A percentile compares a stretch with the other conserved stretches of the same genome.
Conservation (phyloP, 2,329 filamentous ascomycete species). For the Colletotrichum musicola region DNA sequence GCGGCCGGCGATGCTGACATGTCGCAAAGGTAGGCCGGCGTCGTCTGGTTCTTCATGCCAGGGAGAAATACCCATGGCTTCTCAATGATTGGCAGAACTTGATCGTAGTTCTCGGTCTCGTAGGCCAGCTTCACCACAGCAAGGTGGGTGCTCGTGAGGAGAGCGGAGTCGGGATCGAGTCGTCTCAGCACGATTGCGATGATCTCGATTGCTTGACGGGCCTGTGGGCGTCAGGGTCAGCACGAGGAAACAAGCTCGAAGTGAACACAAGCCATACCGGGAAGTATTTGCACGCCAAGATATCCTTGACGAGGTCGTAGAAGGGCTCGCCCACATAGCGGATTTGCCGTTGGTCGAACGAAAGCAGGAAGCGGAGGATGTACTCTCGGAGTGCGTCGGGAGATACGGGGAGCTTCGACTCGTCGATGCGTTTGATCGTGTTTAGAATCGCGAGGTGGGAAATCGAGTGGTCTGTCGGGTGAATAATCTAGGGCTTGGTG, state of each 20-base stretch:
- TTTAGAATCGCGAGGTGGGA: slow-evolving; percentile 65
- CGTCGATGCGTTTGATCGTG: slow-evolving; percentile 46
- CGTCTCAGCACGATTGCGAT: slow-evolving; percentile 69
- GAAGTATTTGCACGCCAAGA: slow-evolving; percentile 55
- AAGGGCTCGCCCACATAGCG: slow-evolving; percentile 63
- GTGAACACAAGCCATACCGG: slow-evolving; percentile 52
- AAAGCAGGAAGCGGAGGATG: slow-evolving; percentile 58
- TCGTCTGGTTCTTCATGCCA: slow-evolving; percentile 52
- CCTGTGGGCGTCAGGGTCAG: slow-evolving; percentile 49
- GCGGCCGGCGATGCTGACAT: slow-evolving; percentile 57
- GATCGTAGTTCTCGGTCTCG: slow-evolving; percentile 63
- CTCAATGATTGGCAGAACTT: slow-evolving; percentile 72
- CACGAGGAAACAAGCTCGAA: background rate
- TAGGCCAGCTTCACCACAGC: slow-evolving; percentile 70
- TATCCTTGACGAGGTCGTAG: slow-evolving; percentile 56
- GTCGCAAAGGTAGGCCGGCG: slow-evolving; percentile 60
- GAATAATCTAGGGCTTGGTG: slow-evolving; percentile 53
- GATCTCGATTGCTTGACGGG: slow-evolving; percentile 59
- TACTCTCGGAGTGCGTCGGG: slow-evolving; percentile 53
- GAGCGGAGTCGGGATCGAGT: slow-evolving; percentile 74
- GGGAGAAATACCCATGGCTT: slow-evolving; percentile 77
- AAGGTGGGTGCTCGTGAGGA: slow-evolving; percentile 75
- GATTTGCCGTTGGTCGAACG: slow-evolving; percentile 65
- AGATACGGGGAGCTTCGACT: slow-evolving; percentile 8
- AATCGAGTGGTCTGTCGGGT: slow-evolving; percentile 63